Evolutionary conservation across 768 basidiomycete species (phyloP), one percentile per base, ranked within the genome.

Genomic region (Hortiboletus campestris): DNA sequence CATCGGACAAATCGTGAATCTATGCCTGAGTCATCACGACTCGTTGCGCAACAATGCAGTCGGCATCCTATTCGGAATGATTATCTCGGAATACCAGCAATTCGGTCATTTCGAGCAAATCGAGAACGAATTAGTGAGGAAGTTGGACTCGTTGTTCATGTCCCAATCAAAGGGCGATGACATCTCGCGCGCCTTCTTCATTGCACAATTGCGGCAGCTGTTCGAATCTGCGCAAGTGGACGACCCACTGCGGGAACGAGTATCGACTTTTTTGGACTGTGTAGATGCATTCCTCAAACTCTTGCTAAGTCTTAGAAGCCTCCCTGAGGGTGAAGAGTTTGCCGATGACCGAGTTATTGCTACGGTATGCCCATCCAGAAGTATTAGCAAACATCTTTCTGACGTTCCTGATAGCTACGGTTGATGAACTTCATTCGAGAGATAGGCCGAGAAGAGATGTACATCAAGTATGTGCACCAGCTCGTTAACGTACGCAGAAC

Each of bases 11-110:
- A 88, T 97, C 47, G 88, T 98, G 52, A 89, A 92, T 61, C 77
- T 98, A 16, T 98, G 96, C 68, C 77, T 98, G 50, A 97, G 94
- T 58, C 92, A 95, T 63, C 95, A 98, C 67, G 96, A 98, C 66
- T 85, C 88, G 65, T 80, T 97, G 39, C 84, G 95, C 60, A 91
- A 82, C 66, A 90, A 89, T 60, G 95, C 94, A 0, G 93, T 96
- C 20, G 85, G 91, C 63, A 94, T 98, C 53, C 81, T 98, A 20
- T 96, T 89, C 73, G 91, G 88, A 64, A 97, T 98, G 94, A 94
- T 98, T 57, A 84, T 95, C 45, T 88, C 91, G 3, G 91, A 96
- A 69, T 94, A 90, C 70, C 85, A 92, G 53, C 86, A 89, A 56
- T 84, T 85, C 13, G 86, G 84, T 25, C 85, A 91, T 67, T 97